Percentiles rank a stretch among this genome's conserved stretches.
These are phyloP conservation scores for Geopyxis carbonaria DNA, from an alignment of 495 filamentous ascomycete genomes.

Conservation along the genomic window DNA sequence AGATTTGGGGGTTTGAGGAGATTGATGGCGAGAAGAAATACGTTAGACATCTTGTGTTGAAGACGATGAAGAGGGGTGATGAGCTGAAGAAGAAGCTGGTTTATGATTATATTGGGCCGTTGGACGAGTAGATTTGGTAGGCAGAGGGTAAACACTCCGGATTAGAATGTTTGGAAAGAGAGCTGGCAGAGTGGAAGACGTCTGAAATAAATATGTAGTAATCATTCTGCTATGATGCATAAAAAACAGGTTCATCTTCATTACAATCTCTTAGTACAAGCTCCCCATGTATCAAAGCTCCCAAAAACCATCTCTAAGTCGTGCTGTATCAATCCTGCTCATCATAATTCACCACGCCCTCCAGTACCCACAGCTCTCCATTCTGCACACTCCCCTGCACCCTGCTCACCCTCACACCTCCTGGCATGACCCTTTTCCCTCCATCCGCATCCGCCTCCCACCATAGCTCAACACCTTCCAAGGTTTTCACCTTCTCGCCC, in stretches of 20 bases:
- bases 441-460: conserved; percentile 65
- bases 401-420: conserved; percentile 41
- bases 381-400: conserved; percentile 46
- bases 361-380: conserved; percentile 49
- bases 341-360: conserved; percentile 38
- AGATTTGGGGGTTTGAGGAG: conserved; percentile 49
- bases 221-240: too few species aligned
- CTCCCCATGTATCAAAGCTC: too few species aligned
- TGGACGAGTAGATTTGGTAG: neutral
- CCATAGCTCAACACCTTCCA: conserved; percentile 59
- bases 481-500: conserved; percentile 50
- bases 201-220: too few species aligned
- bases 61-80: conserved; percentile 40
- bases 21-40: conserved; percentile 47
- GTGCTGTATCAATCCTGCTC: neutral
- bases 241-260: too few species aligned
- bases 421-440: conserved; percentile 54
- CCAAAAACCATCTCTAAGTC: neutral
- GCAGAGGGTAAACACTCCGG: too few species aligned
- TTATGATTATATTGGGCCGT: conserved; percentile 40
- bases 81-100: conserved; percentile 48
- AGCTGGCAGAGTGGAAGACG: too few species aligned
- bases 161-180: too few species aligned
- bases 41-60: conserved; percentile 26
- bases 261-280: too few species aligned